Evolutionary conservation across 768 basidiomycete genomes (phyloP).

Genomic region (Kwoniella dendrophila): DNA sequence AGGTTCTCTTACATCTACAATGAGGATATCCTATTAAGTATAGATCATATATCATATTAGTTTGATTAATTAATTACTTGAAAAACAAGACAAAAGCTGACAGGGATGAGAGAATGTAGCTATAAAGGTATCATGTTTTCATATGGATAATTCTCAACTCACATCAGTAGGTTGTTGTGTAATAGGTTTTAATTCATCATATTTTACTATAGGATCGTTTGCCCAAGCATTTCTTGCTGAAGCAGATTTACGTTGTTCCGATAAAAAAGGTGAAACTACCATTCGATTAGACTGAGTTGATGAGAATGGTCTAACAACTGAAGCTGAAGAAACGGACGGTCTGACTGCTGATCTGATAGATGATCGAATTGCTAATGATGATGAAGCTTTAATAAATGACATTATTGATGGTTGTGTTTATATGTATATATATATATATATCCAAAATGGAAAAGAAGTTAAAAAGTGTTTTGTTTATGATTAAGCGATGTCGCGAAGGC

Average conservation of each 20-base stretch:
- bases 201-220: slow-evolving; percentile 67
- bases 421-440: too few species aligned
- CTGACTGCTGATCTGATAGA: slow-evolving; percentile 3
- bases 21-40: slow-evolving; percentile 55
- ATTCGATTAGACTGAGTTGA: slow-evolving; percentile 4
- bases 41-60: neutral
- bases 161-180: slow-evolving; percentile 69
- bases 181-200: slow-evolving; percentile 77
- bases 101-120: too few species aligned
- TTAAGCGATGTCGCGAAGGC: too few species aligned
- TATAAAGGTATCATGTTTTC: neutral
- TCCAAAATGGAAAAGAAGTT: too few species aligned
- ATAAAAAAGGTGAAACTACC: slow-evolving; percentile 15
- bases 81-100: neutral
- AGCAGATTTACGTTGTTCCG: slow-evolving; percentile 14
- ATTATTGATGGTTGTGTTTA: slow-evolving; percentile 1
- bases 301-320: slow-evolving; percentile 8
- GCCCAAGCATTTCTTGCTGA: slow-evolving; percentile 62
- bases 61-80: too few species aligned
- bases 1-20: slow-evolving; percentile 75
- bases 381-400: slow-evolving; percentile 14
- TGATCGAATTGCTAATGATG: slow-evolving; percentile 4
- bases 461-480: too few species aligned
- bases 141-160: slow-evolving; percentile 55
- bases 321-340: slow-evolving; percentile 3